phyloP scores from a whole-genome alignment of 108 stramenopile genomes.

The Pseudonitzschia pungens region DNA sequence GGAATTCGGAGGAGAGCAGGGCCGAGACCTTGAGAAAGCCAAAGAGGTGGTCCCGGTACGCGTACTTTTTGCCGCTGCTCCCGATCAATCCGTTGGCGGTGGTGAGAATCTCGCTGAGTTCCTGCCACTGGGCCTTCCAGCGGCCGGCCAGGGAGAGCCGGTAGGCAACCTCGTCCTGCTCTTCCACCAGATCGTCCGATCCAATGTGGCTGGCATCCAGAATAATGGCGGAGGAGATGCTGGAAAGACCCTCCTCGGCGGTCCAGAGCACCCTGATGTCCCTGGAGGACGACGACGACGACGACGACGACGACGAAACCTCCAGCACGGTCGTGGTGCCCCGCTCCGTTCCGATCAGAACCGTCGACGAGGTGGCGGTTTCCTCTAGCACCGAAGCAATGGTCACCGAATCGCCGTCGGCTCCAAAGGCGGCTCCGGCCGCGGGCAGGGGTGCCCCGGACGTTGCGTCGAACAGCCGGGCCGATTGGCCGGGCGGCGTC shows the following conservation, averaged over 20 bases:
- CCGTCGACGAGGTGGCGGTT: constrained; percentile 15
- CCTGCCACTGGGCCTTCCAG: constrained; percentile 51
- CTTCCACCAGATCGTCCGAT: constrained; percentile 50
- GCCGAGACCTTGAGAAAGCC: constrained; percentile 85
- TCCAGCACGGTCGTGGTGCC: constrained; percentile 46
- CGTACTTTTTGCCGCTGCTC: constrained; percentile 15
- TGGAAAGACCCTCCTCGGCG: constrained; percentile 70
- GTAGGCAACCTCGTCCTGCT: constrained; percentile 22
- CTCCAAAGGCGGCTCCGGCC: constrained; percentile 29
- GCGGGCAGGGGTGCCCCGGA: constrained; percentile 1
- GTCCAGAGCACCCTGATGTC: constrained; percentile 59
- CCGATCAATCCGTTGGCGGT: constrained; percentile 26
- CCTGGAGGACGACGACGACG: too few relatives aligned
- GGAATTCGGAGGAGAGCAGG: constrained; percentile 51
- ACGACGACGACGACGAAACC: too few relatives aligned
- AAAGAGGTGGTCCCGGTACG: constrained; percentile 60
- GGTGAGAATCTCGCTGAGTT: constrained; percentile 32
- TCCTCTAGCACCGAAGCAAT: constrained; percentile 43
- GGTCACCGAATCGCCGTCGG: constrained; percentile 27
- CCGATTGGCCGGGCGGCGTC: constrained; percentile 3
- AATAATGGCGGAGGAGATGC: constrained; percentile 59
- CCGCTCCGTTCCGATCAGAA: constrained; percentile 46
- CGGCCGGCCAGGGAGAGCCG: constrained; percentile 55
- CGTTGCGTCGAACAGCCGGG: background rate
- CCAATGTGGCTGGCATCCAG: constrained; percentile 78